Conservation (phyloP, 2,329 filamentous ascomycete species). For the Colletotrichum filicis region DNA sequence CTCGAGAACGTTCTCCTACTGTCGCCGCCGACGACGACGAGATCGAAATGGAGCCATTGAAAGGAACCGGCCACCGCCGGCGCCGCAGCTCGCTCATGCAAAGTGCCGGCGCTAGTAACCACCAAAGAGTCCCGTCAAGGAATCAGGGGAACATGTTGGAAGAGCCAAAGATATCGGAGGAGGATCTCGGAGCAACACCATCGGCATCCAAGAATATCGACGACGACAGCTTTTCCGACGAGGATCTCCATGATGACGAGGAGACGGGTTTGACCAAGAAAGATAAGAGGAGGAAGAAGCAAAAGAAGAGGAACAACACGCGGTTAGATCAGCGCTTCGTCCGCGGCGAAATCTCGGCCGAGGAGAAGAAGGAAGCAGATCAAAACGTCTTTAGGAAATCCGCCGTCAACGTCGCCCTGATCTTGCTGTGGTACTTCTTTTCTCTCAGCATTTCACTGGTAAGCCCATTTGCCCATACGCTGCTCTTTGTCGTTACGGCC, state of each 20-base stretch:
- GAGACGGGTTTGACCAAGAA: constrained; percentile 85
- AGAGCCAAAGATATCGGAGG: constrained; percentile 60
- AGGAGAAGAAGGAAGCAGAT: constrained; percentile 82
- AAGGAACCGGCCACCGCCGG: constrained; percentile 61
- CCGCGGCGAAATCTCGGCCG: constrained; percentile 69
- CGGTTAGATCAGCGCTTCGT: constrained; percentile 77
- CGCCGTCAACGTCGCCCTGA: constrained; percentile 81
- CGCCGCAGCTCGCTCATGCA: constrained; percentile 66
- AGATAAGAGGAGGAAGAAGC: constrained; percentile 75
- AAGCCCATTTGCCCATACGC: constrained; percentile 50
- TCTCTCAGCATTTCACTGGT: constrained; percentile 93
- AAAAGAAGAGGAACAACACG: constrained; percentile 74
- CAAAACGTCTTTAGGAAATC: constrained; percentile 76
- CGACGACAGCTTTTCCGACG: constrained; percentile 73
- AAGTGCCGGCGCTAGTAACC: constrained; percentile 43
- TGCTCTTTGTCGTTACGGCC: neutral
- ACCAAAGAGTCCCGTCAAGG: constrained; percentile 41
- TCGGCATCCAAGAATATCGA: constrained; percentile 46
- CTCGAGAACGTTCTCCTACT: neutral
- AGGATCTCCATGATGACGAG: constrained; percentile 85
- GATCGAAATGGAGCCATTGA: constrained; percentile 68
- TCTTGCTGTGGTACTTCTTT: constrained; percentile 89
- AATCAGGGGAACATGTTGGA: constrained; percentile 46
- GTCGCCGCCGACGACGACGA: constrained; percentile 49
- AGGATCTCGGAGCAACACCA: constrained; percentile 41